These are phyloP conservation scores for Haplographium delicatum DNA, from an alignment of 495 filamentous ascomycete genomes.

Conservation along the genomic window DNA sequence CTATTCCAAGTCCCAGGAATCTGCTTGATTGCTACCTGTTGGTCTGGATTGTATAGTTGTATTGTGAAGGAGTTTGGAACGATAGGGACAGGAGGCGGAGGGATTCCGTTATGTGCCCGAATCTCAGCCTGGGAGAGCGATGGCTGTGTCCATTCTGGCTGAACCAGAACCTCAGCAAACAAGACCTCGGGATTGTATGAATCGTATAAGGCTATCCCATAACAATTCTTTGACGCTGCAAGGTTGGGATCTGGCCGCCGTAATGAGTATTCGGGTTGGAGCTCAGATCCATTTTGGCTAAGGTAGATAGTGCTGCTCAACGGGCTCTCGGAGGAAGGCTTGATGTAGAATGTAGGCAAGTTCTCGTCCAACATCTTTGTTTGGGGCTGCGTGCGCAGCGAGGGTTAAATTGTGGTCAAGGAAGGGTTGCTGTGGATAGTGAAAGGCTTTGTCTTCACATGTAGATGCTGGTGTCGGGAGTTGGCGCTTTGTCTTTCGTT, in stretches of 20 bases:
- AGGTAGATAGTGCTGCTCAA: constrained; percentile 61
- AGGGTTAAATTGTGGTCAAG: constrained; percentile 1
- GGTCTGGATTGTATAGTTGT: constrained; percentile 93
- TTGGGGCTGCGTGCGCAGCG: constrained; percentile 13
- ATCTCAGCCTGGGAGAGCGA: constrained; percentile 74
- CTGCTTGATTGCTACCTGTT: constrained; percentile 65
- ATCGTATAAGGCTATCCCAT: constrained; percentile 80
- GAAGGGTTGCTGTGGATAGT: neutral
- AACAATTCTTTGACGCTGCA: constrained; percentile 70
- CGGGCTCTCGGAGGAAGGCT: constrained; percentile 34
- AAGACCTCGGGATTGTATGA: constrained; percentile 74
- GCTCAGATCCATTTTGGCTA: constrained; percentile 74
- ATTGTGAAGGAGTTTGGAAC: constrained; percentile 74
- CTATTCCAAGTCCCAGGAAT: constrained; percentile 71
- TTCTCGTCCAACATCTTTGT: constrained; percentile 86
- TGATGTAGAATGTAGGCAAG: constrained; percentile 59
- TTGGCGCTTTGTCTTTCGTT: too few species aligned
- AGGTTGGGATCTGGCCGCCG: constrained; percentile 65
- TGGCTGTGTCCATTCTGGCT: constrained; percentile 79
- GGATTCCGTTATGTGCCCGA: constrained; percentile 54
- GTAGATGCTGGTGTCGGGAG: neutral
- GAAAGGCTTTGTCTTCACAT: too few species aligned
- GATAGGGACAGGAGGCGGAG: constrained; percentile 66
- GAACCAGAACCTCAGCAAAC: constrained; percentile 80
- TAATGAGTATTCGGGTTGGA: constrained; percentile 69